Percentiles rank a stretch among this genome's conserved stretches.
phyloP scores from a whole-genome alignment of 2,329 filamentous ascomycete genomes.

The Colletotrichum theobromicola region DNA sequence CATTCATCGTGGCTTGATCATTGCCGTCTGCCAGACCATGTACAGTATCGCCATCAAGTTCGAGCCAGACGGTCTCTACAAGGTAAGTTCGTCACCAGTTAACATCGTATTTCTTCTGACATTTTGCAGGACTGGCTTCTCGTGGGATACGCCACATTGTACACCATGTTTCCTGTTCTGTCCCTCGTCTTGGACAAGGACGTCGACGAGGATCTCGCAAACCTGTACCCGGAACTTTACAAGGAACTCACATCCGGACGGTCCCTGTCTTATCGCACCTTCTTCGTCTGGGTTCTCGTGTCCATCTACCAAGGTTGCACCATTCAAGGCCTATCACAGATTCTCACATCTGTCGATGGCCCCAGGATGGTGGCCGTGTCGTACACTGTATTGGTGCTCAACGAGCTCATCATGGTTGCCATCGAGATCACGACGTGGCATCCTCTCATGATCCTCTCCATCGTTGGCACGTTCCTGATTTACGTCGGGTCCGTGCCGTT shows the following conservation, averaged over 20 bases:
- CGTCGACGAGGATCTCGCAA: slow-evolving; percentile 91
- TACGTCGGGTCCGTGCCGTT: slow-evolving; percentile 87
- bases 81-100: slow-evolving; percentile 43
- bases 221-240: slow-evolving; percentile 95
- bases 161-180: slow-evolving; percentile 92
- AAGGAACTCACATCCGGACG: slow-evolving; percentile 93
- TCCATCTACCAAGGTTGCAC: slow-evolving; percentile 94
- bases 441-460: slow-evolving; percentile 83
- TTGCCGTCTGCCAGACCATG: slow-evolving; percentile 95
- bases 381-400: slow-evolving; percentile 90
- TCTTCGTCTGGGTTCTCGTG: slow-evolving; percentile 95
- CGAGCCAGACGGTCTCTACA: slow-evolving; percentile 93
- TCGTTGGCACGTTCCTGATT: slow-evolving; percentile 81
- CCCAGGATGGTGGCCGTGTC: slow-evolving; percentile 85
- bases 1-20: slow-evolving; percentile 95
- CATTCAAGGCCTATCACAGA: slow-evolving; percentile 92
- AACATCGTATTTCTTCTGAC: slow-evolving; percentile 24
- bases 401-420: slow-evolving; percentile 96
- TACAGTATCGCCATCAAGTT: slow-evolving; percentile 93
- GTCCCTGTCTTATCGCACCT: slow-evolving; percentile 88
- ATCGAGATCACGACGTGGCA: slow-evolving; percentile 98
- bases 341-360: slow-evolving; percentile 80
- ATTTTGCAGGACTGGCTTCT: slow-evolving; percentile 80
- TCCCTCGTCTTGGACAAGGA: slow-evolving; percentile 94
- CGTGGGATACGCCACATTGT: slow-evolving; percentile 94